These are phyloP conservation scores for Beta macrorhiza DNA, from an alignment of 179 eudicot genomes.

Conservation along the genomic window DNA sequence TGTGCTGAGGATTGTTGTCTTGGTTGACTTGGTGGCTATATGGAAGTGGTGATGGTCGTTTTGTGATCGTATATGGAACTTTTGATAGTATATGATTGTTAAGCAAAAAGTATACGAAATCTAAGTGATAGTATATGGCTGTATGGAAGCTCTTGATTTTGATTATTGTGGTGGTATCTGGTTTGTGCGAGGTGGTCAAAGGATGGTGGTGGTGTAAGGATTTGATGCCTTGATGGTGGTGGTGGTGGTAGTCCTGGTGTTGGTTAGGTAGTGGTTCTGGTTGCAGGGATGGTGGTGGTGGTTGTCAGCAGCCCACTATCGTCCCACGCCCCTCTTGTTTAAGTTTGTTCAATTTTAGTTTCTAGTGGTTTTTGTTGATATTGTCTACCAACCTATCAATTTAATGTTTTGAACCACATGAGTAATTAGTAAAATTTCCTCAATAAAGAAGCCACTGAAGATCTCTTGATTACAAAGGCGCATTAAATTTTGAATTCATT, in stretches of 20 bases:
- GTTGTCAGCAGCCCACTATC: background rate
- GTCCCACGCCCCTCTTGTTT: background rate
- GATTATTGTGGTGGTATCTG: no score
- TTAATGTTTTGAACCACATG: background rate
- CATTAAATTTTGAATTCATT: background rate
- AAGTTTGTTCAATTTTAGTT: background rate
- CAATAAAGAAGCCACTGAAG: constrained; percentile 4
- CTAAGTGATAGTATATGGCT: no score
- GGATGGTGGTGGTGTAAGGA: background rate
- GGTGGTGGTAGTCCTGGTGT: background rate
- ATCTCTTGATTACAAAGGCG: background rate
- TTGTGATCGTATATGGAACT: no score
- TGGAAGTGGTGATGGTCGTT: no score
- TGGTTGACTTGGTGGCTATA: no score
- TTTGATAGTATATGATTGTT: no score
- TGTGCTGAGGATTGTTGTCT: no score
- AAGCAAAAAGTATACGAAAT: no score
- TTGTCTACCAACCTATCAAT: background rate
- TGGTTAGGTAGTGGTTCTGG: background rate
- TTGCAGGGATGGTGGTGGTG: background rate
- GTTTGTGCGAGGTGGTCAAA: background rate
- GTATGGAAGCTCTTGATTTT: no score
- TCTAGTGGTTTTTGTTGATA: background rate
- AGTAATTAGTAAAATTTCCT: background rate
- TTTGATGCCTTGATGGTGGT: background rate